Conservation (phyloP, 2,329 filamentous ascomycete species). For the Diaporthe humulicola region DNA sequence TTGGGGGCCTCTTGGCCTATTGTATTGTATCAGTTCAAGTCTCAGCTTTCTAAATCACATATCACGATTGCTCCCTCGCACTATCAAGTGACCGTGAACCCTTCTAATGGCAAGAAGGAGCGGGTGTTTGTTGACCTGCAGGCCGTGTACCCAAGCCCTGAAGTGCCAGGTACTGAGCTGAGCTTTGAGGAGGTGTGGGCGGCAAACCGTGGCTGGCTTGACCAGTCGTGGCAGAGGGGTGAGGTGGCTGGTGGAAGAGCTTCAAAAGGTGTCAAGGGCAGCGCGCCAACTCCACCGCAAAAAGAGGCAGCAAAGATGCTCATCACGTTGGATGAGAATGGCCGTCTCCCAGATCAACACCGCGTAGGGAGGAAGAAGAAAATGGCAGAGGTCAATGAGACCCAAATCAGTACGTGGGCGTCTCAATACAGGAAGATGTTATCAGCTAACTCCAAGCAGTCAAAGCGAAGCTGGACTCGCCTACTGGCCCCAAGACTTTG, state of each 20-base stretch:
- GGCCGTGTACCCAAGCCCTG: constrained; percentile 84
- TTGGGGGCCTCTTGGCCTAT: constrained; percentile 53
- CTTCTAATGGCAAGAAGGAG: constrained; percentile 85
- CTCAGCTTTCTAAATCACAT: constrained; percentile 72
- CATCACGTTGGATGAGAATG: constrained; percentile 71
- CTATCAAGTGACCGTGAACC: constrained; percentile 85
- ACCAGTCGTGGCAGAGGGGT: constrained; percentile 68
- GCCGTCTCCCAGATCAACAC: constrained; percentile 59
- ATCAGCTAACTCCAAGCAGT: constrained; percentile 66
- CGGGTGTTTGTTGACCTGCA: constrained; percentile 89
- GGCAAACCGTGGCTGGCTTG: constrained; percentile 77
- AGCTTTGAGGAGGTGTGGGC: constrained; percentile 95
- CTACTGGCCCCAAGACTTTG: constrained; percentile 84
- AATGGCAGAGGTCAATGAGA: constrained; percentile 87
- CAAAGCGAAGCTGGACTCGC: constrained; percentile 93
- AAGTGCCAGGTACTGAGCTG: constrained; percentile 79
- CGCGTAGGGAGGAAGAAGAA: constrained; percentile 78
- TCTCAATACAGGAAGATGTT: not conserved
- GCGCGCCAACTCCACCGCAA: constrained; percentile 47
- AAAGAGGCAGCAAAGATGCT: constrained; percentile 54
- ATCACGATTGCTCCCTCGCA: constrained; percentile 77
- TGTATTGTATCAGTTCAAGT: constrained; percentile 71
- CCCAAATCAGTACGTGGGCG: constrained; percentile 82
- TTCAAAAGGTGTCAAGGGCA: constrained; percentile 42
- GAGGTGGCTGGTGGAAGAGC: constrained; percentile 38